Percentiles rank a stretch among this genome's conserved stretches.
Conservation (phyloP, 306 rosid genomes). For the Glycine soja region DNA sequence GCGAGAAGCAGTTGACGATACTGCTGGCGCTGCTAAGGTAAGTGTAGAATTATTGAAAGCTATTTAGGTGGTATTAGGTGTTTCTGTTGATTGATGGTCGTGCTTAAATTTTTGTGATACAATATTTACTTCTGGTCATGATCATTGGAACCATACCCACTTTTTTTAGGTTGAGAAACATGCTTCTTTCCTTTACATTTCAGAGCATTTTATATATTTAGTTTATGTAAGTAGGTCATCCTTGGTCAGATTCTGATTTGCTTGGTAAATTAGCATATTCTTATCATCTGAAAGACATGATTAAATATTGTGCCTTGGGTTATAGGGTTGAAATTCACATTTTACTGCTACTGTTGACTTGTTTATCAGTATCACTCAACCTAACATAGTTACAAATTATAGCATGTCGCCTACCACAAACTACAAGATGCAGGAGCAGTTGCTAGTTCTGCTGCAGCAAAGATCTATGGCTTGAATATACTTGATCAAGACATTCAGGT, state of each 20-base stretch:
- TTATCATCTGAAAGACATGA: conserved; percentile 9
- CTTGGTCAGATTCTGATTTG: conserved; percentile 21
- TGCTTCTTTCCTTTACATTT: conserved; percentile 24
- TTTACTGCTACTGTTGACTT: conserved; percentile 38
- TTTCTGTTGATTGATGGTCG: conserved; percentile 29
- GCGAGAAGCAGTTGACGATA: conserved; percentile 91
- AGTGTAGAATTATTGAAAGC: conserved; percentile 44
- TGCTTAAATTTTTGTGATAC: conserved; percentile 3
- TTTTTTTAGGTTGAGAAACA: conserved; percentile 22
- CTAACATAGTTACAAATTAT: conserved; percentile 46
- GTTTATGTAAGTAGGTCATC: conserved; percentile 28
- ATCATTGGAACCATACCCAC: conserved; percentile 19
- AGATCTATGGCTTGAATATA: conserved; percentile 78
- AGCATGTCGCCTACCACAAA: conserved; percentile 78
- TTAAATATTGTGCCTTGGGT: conserved; percentile 34
- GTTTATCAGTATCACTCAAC: conserved; percentile 45
- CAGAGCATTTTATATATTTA: conserved; percentile 31
- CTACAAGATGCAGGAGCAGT: conserved; percentile 91
- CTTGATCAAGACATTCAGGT: conserved; percentile 97
- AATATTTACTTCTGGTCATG: neutral
- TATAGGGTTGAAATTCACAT: conserved; percentile 18
- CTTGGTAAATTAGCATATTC: conserved; percentile 7
- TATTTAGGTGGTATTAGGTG: conserved; percentile 34
- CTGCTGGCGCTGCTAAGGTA: conserved; percentile 99
- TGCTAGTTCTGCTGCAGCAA: conserved; percentile 86